These are phyloP conservation scores for Trichosporon sp. DNA, from an alignment of 1,284 basidiomycete genomes.

Conservation along the genomic window DNA sequence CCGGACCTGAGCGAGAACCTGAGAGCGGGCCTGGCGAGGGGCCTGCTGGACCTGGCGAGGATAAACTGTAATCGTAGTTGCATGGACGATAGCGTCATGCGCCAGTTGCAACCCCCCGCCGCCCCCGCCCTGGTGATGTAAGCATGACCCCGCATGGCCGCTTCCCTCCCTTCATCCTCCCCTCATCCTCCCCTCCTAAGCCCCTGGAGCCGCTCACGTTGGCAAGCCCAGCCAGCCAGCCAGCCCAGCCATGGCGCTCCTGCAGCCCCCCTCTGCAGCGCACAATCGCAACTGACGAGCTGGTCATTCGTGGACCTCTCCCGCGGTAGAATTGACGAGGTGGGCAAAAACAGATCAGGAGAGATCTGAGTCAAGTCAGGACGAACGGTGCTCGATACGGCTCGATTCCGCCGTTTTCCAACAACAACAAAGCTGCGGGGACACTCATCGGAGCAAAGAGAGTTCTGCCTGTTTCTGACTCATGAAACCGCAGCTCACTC, in stretches of 20 bases:
- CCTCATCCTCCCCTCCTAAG: not conserved
- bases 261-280: not conserved
- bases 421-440: not conserved
- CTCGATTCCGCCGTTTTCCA: not conserved
- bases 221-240: not conserved
- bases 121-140: conserved; percentile 7
- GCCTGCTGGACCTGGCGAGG: not conserved
- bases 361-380: not conserved
- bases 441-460: not conserved
- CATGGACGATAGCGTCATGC: not conserved
- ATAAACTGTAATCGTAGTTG: conserved; percentile 10
- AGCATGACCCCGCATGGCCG: conserved; percentile 13
- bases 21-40: not conserved
- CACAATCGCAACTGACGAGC: not conserved
- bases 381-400: not conserved
- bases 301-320: not conserved
- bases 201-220: not conserved
- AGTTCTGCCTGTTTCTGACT: not conserved
- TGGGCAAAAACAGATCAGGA: not conserved
- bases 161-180: not conserved
- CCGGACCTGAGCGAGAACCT: no score
- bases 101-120: not conserved
- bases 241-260: not conserved
- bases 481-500: not conserved
- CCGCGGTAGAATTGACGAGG: not conserved